Percentiles rank a stretch among this genome's conserved stretches.
These are phyloP conservation scores for Alternaria angustiovoidea DNA, from an alignment of 2,329 filamentous ascomycete species.

Conservation along the genomic window DNA sequence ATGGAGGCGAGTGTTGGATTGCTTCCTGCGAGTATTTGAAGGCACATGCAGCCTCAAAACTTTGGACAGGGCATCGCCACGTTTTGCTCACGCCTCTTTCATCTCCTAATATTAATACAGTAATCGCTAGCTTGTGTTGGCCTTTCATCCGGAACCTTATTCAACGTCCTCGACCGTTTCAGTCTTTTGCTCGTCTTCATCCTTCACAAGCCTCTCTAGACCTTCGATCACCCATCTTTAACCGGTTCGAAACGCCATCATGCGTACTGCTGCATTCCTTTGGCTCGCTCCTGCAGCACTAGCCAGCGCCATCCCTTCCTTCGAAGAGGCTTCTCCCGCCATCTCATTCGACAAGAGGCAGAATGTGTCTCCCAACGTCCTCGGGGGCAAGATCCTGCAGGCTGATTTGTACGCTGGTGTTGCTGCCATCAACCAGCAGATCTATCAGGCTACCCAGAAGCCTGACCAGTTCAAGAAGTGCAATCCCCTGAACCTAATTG, in stretches of 20 bases:
- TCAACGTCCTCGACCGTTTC: conserved; percentile 9
- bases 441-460: conserved; percentile 35
- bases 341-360: conserved; percentile 29
- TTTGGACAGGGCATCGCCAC: conserved; percentile 18
- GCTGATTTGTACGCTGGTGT: conserved; percentile 34
- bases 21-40: conserved; percentile 25
- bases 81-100: conserved; percentile 10
- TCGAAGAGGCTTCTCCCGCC: conserved; percentile 13
- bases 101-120: conserved; percentile 18
- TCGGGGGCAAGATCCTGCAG: conserved; percentile 28
- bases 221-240: conserved; percentile 14
- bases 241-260: conserved; percentile 18
- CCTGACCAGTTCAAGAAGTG: conserved; percentile 40
- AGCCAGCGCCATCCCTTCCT: conserved; percentile 25
- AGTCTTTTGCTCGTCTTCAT: conserved; percentile 13
- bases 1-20: conserved; percentile 10
- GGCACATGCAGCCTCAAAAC: conserved; percentile 14
- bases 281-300: conserved; percentile 26
- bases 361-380: conserved; percentile 13
- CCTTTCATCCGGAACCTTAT: conserved; percentile 20
- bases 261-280: conserved; percentile 31
- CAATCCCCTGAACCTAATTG: conserved; percentile 49
- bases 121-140: conserved; percentile 14
- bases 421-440: conserved; percentile 36
- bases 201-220: conserved; percentile 3